Evolutionary conservation across 352 stramenopile genomes (phyloP), one percentile per base, ranked within the genome.

Genomic region (Pythium dissotocum): DNA sequence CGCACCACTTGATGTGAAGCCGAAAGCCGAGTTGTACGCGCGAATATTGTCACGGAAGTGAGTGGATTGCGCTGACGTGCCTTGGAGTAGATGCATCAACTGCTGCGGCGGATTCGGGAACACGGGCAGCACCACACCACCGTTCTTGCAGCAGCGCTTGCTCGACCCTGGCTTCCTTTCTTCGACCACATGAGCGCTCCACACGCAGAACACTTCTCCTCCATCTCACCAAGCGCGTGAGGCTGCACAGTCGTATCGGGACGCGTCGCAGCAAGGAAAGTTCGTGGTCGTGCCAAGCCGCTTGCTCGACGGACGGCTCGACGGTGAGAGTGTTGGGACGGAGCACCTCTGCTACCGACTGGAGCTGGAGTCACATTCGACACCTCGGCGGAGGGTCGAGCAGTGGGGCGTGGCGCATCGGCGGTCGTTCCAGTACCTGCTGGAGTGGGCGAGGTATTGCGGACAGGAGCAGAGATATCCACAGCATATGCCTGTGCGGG

Each of bases 141-240:
- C 61, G 26, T 51, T 57, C 52, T 62, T 62, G 28, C 53, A 68
- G 30, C 61, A 62, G 28, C 38, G 30, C 53, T 62, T 55, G 52
- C 52, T 68, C 32, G 61, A 68, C 28, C 36, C 14, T 6, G 52
- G 52, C 53, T 68, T 61, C 1, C 53, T 6, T 18, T 68, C 61
- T 28, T 68, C 61, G 13, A 68, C 52, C 40, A 68, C 36, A 68
- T 58, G 3, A 61, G 7, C 26, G 38, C 26, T 26, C 53, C 36
- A 21, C 53, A 68, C 28, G n/a, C 24, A 7, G 18, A 36, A 30
- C 61, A 62, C n/a, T 30, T 48, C 48, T n/a, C 28, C 18, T 26
- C 26, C 61, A 67, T 67, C 3, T 28, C 9, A 6, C 40, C 38
- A 36, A 53, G 18, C 38, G 38, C 52, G 42, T 61, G 49, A 6